Conservation (phyloP, 164 flowering plant genomes). For the Aristolochia contorta region DNA sequence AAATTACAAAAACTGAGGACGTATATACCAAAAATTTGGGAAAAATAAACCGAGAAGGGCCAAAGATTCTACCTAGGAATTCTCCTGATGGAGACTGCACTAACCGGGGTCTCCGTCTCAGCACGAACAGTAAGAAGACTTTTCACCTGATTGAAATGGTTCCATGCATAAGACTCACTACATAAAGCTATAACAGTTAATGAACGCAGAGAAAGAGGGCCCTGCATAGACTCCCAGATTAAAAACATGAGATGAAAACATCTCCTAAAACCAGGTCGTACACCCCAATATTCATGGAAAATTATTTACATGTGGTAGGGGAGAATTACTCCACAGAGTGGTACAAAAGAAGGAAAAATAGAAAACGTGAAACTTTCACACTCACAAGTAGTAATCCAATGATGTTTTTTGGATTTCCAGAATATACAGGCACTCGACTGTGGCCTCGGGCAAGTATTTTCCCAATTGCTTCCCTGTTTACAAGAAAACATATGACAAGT, state of each 20-base stretch:
- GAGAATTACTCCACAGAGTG: background rate
- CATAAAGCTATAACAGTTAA: background rate
- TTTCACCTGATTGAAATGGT: slow-evolving; percentile 49
- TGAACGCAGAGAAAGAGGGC: no score
- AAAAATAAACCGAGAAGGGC: background rate
- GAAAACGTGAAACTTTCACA: background rate
- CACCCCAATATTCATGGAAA: background rate
- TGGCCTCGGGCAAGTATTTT: slow-evolving; percentile 97
- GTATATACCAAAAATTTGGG: no score
- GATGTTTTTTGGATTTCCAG: slow-evolving; percentile 82
- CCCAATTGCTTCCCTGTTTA: slow-evolving; percentile 94
- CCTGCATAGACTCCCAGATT: no score
- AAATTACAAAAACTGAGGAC: background rate
- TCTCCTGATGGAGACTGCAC: slow-evolving; percentile 95
- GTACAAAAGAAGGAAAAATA: no score
- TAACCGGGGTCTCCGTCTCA: slow-evolving; percentile 97
- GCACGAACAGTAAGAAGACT: slow-evolving; percentile 94
- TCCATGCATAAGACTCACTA: background rate
- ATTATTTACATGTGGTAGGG: background rate
- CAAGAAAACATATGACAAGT: background rate
- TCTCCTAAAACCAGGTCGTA: no score
- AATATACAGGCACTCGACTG: slow-evolving; percentile 95
- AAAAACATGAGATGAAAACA: no score
- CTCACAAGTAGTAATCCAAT: slow-evolving; percentile 96
- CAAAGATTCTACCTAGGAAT: slow-evolving; percentile 64